phyloP scores from a whole-genome alignment of 257 asterid genomes.

The Perilla frutescens region DNA sequence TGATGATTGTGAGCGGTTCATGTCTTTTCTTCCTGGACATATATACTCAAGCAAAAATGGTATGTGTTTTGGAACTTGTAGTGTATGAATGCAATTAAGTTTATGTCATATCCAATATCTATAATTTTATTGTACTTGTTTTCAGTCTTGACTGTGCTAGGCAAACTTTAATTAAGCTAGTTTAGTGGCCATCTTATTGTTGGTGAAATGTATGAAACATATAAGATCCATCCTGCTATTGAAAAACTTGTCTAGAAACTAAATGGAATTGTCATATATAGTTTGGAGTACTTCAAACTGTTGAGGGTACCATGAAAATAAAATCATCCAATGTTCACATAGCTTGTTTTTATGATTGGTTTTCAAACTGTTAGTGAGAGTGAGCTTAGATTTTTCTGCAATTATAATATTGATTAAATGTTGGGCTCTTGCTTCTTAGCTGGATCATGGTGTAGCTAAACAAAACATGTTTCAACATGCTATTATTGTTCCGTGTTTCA shows the following conservation, averaged over 20 bases:
- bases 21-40: constrained; percentile 92
- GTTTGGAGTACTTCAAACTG: constrained; percentile 8
- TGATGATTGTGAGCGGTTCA: constrained; percentile 96
- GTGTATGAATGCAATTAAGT: constrained; percentile 11
- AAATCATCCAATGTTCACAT: background rate
- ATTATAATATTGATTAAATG: constrained; percentile 14
- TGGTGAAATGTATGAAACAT: constrained; percentile 25
- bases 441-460: constrained; percentile 17
- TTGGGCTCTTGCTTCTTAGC: constrained; percentile 13
- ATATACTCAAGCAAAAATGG: constrained; percentile 94
- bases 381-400: background rate
- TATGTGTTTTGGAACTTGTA: constrained; percentile 38
- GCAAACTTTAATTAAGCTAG: constrained; percentile 17
- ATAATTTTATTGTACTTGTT: background rate
- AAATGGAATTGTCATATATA: constrained; percentile 2
- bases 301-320: constrained; percentile 6
- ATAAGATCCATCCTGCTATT: constrained; percentile 6
- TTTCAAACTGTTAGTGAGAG: constrained; percentile 1
- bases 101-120: constrained; percentile 18
- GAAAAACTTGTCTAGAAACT: background rate
- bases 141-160: constrained; percentile 20
- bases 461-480: constrained; percentile 6
- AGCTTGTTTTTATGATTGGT: constrained; percentile 14
- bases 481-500: constrained; percentile 22
- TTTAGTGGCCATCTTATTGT: background rate